Evolutionary conservation across 1,284 basidiomycete species (phyloP).

Genomic region (Naganishia sp.): DNA sequence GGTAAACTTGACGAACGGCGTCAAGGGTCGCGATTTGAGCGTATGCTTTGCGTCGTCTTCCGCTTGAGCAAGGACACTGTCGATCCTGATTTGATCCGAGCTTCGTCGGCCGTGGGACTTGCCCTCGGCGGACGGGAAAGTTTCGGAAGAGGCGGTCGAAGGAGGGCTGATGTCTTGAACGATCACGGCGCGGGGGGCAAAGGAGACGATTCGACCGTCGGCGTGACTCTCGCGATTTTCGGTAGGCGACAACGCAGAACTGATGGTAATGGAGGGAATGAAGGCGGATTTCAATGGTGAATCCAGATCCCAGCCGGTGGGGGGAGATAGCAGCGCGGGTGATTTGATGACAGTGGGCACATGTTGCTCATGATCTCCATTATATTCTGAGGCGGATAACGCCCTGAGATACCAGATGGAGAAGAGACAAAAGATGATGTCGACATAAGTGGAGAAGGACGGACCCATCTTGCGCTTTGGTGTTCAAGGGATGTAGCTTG

Average conservation of each 20-base stretch:
- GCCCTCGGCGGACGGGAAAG: constrained; percentile 10
- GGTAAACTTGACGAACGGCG: constrained; percentile 20
- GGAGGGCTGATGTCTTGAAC: constrained; percentile 6
- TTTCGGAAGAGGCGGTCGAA: constrained; percentile 18
- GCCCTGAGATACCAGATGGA: neutral
- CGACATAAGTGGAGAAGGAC: neutral
- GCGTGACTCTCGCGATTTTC: constrained; percentile 36
- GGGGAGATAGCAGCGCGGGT: neutral
- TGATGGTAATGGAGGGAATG: constrained; percentile 19
- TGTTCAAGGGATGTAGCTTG: no score
- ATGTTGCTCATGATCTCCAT: neutral
- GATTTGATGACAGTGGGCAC: neutral
- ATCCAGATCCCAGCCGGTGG: neutral
- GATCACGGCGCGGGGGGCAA: constrained; percentile 10
- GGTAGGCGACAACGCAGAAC: neutral
- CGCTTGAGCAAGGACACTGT: constrained; percentile 10
- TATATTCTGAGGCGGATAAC: neutral
- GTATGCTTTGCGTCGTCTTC: constrained; percentile 10
- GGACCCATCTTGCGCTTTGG: neutral
- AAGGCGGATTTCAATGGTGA: neutral
- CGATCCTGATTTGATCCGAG: constrained; percentile 17
- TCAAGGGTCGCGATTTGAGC: constrained; percentile 7
- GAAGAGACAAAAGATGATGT: constrained; percentile 10
- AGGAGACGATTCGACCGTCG: constrained; percentile 10
- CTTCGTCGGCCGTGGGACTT: neutral